phyloP scores from a whole-genome alignment of 768 basidiomycete species.

The Boletus subparvulus region DNA sequence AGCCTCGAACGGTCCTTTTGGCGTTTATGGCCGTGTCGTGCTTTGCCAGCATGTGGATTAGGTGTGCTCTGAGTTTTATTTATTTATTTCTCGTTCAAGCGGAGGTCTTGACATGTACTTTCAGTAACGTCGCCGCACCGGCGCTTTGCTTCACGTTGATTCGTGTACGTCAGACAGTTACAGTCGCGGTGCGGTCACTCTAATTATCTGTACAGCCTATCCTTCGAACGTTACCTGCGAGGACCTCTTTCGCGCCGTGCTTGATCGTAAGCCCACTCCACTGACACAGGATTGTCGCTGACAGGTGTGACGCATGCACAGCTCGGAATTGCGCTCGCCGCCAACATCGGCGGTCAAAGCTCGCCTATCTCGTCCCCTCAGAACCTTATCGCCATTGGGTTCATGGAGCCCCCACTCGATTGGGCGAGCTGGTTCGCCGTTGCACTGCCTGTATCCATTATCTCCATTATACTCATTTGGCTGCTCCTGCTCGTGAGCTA shows the following conservation, averaged over 20 bases:
- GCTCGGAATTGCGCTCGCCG: slow-evolving; percentile 97
- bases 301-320: slow-evolving; percentile 29
- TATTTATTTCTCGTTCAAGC: neutral
- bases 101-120: slow-evolving; percentile 3
- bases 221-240: slow-evolving; percentile 83
- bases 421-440: slow-evolving; percentile 96
- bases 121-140: slow-evolving; percentile 94
- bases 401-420: slow-evolving; percentile 81
- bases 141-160: slow-evolving; percentile 96
- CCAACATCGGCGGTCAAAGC: slow-evolving; percentile 96
- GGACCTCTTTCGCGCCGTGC: slow-evolving; percentile 84
- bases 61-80: slow-evolving; percentile 41
- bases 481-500: slow-evolving; percentile 82
- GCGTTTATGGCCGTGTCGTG: slow-evolving; percentile 96
- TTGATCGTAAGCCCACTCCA: slow-evolving; percentile 66
- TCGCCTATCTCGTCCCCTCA: slow-evolving; percentile 98
- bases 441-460: slow-evolving; percentile 82
- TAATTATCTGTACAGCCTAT: slow-evolving; percentile 65
- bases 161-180: slow-evolving; percentile 53
- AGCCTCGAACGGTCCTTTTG: slow-evolving; percentile 82
- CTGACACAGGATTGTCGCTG: neutral
- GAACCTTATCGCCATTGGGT: slow-evolving; percentile 88
- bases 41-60: slow-evolving; percentile 99
- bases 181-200: neutral
- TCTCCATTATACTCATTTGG: slow-evolving; percentile 93